phyloP scores from a whole-genome alignment of 176 grass and related monocot species.

The Olyra latifolia region DNA sequence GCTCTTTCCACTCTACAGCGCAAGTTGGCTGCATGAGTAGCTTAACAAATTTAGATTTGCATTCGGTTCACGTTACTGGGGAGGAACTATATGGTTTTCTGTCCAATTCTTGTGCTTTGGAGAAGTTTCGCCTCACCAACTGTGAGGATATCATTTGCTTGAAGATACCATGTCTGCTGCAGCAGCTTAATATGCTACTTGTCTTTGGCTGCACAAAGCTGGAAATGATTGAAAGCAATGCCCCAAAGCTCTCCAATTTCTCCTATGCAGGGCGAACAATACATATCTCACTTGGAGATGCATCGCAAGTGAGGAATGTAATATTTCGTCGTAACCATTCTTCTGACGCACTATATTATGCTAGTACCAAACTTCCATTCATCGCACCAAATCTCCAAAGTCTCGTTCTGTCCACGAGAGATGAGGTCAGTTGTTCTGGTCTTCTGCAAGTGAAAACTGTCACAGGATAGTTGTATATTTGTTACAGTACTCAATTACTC shows the following conservation, averaged over 20 bases:
- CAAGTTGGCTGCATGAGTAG: constrained; percentile 10
- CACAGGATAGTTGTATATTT: neutral
- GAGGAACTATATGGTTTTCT: constrained; percentile 1
- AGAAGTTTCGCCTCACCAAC: neutral
- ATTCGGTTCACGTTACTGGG: neutral
- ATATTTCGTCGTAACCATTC: neutral
- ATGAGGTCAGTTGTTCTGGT: neutral
- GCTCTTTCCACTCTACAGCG: neutral
- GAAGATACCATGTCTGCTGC: neutral
- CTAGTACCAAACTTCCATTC: constrained; percentile 11
- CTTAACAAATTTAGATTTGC: neutral
- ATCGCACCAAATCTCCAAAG: constrained; percentile 1
- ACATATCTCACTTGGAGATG: constrained; percentile 13
- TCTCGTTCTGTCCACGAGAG: neutral
- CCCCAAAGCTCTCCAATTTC: constrained; percentile 13
- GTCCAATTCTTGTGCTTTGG: neutral
- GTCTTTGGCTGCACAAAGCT: neutral
- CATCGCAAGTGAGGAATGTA: neutral
- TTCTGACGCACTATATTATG: neutral
- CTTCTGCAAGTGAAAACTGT: neutral
- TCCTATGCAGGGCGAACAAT: neutral
- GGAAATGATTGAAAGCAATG: neutral
- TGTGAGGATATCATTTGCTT: constrained; percentile 1
- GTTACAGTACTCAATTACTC: neutral
- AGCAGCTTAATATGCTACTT: neutral